These are phyloP conservation scores for Xylaria castorea DNA, from an alignment of 495 filamentous ascomycete genomes.

Conservation along the genomic window DNA sequence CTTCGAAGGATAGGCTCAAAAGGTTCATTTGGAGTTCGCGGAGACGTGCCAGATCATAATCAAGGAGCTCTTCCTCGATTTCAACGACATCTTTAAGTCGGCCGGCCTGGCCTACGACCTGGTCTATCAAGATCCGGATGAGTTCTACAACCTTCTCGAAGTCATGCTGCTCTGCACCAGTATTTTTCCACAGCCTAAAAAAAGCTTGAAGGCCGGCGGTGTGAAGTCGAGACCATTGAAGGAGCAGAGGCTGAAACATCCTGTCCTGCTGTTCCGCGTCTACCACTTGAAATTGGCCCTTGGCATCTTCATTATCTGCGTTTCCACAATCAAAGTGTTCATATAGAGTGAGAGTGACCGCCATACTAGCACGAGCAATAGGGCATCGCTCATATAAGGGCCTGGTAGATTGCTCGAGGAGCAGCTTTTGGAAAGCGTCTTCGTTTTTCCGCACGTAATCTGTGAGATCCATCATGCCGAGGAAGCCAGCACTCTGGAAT, in stretches of 20 bases:
- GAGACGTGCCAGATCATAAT: slow-evolving; percentile 78
- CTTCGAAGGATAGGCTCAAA: slow-evolving; percentile 88
- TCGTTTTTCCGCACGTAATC: slow-evolving; percentile 92
- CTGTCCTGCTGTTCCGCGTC: slow-evolving; percentile 86
- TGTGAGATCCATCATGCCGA: slow-evolving; percentile 97
- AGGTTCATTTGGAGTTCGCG: slow-evolving; percentile 95
- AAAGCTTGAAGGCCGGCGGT: slow-evolving; percentile 87
- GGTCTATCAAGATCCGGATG: slow-evolving; percentile 88
- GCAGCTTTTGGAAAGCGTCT: slow-evolving; percentile 87
- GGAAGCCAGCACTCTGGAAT: slow-evolving; percentile 84
- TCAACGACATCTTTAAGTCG: slow-evolving; percentile 87
- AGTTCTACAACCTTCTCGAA: slow-evolving; percentile 92
- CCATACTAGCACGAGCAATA: slow-evolving; percentile 84
- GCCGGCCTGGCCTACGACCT: slow-evolving; percentile 82
- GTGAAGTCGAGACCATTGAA: slow-evolving; percentile 98
- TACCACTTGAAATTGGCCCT: slow-evolving; percentile 71
- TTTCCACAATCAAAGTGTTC: slow-evolving; percentile 96
- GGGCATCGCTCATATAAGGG: slow-evolving; percentile 79
- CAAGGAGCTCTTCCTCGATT: slow-evolving; percentile 85
- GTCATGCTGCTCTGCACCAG: slow-evolving; percentile 81
- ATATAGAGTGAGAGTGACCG: slow-evolving; percentile 86
- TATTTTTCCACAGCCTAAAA: slow-evolving; percentile 90
- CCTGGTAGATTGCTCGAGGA: slow-evolving; percentile 86
- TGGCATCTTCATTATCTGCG: slow-evolving; percentile 80
- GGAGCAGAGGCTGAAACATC: slow-evolving; percentile 82